phyloP scores from a whole-genome alignment of 805 yeast species.

The Groenewaldozyma salmanticensis region DNA sequence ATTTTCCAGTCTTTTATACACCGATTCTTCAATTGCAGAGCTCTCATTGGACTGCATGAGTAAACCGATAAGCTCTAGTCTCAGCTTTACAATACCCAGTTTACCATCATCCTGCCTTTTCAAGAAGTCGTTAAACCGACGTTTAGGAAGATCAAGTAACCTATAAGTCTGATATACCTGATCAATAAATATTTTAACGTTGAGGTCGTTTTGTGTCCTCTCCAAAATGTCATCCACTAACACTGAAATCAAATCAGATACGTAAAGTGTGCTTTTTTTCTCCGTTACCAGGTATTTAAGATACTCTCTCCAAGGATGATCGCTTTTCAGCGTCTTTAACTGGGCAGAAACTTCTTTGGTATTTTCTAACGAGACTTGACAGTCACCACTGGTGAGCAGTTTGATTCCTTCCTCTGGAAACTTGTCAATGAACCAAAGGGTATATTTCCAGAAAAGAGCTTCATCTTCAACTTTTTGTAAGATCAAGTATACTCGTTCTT shows the following conservation, averaged over 20 bases:
- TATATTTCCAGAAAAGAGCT: constrained; percentile 30
- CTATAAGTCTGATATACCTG: constrained; percentile 15
- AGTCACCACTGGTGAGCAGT: constrained; percentile 22
- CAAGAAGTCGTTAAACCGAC: constrained; percentile 21
- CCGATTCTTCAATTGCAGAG: constrained; percentile 17
- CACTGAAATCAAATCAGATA: constrained; percentile 26
- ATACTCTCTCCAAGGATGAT: constrained; percentile 28
- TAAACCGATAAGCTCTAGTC: constrained; percentile 20
- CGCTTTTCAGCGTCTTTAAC: constrained; percentile 25
- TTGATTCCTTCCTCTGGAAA: constrained; percentile 25
- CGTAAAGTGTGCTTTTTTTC: constrained; percentile 18
- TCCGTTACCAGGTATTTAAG: constrained; percentile 26
- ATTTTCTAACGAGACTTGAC: constrained; percentile 21
- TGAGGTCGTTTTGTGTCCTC: constrained; percentile 6
- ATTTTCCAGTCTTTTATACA: constrained; percentile 17
- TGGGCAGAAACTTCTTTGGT: constrained; percentile 22
- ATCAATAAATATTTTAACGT: constrained; percentile 9
- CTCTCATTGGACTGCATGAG: constrained; percentile 13
- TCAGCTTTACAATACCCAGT: constrained; percentile 6
- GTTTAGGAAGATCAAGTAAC: constrained; percentile 26
- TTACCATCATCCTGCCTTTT: constrained; percentile 5
- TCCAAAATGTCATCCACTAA: constrained; percentile 27
- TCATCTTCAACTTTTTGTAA: constrained; percentile 15
- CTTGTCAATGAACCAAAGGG: constrained; percentile 26
- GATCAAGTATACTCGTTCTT: background rate